phyloP scores from a whole-genome alignment of 148 eudicot genomes.

The Heliosperma pusillum region DNA sequence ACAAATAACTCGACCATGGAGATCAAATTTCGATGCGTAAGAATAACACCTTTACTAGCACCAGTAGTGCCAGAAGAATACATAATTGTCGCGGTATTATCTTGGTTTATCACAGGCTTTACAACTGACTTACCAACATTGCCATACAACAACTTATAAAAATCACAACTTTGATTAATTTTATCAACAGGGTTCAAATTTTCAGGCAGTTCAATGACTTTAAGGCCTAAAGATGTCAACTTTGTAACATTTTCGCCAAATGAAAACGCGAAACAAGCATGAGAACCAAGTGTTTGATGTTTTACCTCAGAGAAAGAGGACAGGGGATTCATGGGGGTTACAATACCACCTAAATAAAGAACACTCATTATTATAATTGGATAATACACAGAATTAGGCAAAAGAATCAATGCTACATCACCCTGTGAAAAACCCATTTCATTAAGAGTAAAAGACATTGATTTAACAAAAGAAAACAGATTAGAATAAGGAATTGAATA shows the following conservation, averaged over 20 bases:
- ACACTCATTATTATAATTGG: constrained; percentile 62
- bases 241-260: constrained; percentile 26
- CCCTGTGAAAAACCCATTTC: constrained; percentile 64
- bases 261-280: constrained; percentile 40
- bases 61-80: constrained; percentile 93
- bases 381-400: constrained; percentile 69
- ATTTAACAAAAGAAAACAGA: constrained; percentile 47
- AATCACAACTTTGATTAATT: constrained; percentile 17
- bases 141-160: constrained; percentile 37
- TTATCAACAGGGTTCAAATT: constrained; percentile 9
- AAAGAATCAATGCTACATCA: constrained; percentile 62
- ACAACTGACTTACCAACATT: constrained; percentile 28
- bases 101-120: constrained; percentile 46
- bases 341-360: constrained; percentile 68
- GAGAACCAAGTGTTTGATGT: constrained; percentile 47
- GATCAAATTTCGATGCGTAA: constrained; percentile 67
- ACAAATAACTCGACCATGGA: constrained; percentile 72
- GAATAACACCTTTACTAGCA: constrained; percentile 63
- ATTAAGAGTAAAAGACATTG: constrained; percentile 60
- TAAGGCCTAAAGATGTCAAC: constrained; percentile 38
- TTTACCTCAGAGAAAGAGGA: constrained; percentile 62
- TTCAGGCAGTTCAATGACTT: constrained; percentile 51
- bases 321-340: constrained; percentile 67
- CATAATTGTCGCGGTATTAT: constrained; percentile 72
- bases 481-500: constrained; percentile 47